Conservation (phyloP, 1,139 yeast genomes). For the Blastobotrys aristatus region DNA sequence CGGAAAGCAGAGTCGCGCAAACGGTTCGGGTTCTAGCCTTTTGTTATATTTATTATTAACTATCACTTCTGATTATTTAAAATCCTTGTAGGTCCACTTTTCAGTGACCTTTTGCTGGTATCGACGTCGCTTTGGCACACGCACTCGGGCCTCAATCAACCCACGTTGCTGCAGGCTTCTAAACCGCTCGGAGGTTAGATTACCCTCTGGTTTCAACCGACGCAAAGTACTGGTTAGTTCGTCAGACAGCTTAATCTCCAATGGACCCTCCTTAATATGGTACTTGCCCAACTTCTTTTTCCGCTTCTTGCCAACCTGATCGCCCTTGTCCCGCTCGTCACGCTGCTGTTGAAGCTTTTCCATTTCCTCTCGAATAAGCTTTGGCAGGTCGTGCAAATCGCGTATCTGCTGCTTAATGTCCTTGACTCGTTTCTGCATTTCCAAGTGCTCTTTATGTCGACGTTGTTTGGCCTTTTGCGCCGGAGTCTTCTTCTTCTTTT, state of each 20-base stretch:
- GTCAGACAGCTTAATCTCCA: constrained; percentile 85
- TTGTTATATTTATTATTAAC: neutral
- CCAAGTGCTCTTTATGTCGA: constrained; percentile 56
- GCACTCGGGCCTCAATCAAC: constrained; percentile 76
- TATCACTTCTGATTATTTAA: constrained; percentile 24
- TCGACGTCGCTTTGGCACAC: constrained; percentile 56
- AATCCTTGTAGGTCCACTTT: constrained; percentile 90
- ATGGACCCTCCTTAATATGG: constrained; percentile 53
- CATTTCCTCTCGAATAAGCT: constrained; percentile 25
- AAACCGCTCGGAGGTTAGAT: constrained; percentile 76
- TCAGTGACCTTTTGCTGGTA: constrained; percentile 74
- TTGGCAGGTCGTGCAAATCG: constrained; percentile 41
- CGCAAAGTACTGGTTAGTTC: constrained; percentile 84
- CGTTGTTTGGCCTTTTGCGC: constrained; percentile 69
- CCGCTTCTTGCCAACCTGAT: constrained; percentile 24
- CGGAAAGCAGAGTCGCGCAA: constrained; percentile 26
- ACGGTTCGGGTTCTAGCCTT: constrained; percentile 28
- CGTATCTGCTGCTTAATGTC: constrained; percentile 56
- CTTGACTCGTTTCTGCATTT: constrained; percentile 54
- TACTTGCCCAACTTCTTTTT: constrained; percentile 44
- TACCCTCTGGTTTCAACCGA: constrained; percentile 86
- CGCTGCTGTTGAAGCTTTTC: constrained; percentile 16
- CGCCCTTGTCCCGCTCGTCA: constrained; percentile 28
- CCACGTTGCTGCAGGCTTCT: constrained; percentile 78
- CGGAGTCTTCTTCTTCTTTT: constrained; percentile 67